Percentiles rank a stretch among this genome's conserved stretches.
Conservation (phyloP, 306 rosid genomes). For the Cicer cuneatum region DNA sequence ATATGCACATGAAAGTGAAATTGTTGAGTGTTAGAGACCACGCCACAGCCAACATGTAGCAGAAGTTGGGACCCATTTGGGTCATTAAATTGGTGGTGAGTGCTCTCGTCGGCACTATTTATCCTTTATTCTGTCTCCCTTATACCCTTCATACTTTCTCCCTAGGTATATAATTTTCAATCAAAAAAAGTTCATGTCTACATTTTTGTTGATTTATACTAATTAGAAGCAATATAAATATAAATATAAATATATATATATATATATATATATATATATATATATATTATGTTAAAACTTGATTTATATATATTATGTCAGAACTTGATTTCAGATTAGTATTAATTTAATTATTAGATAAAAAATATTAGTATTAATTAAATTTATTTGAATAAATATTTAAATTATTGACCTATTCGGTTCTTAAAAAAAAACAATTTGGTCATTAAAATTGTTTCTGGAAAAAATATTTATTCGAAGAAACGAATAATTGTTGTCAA, state of each 20-base stretch:
- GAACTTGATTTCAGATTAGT: not conserved
- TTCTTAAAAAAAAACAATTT: too few species aligned
- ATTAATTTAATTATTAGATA: too few species aligned
- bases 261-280: too few species aligned
- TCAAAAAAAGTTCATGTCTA: conserved; percentile 18
- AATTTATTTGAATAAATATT: too few species aligned
- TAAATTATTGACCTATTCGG: too few species aligned
- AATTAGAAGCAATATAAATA: not conserved
- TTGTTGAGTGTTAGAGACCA: conserved; percentile 42
- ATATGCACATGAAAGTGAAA: conserved; percentile 41
- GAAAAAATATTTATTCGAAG: too few species aligned
- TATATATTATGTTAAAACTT: too few species aligned
- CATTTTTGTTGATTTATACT: not conserved
- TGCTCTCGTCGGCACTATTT: conserved; percentile 53
- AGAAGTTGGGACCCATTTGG: conserved; percentile 45
- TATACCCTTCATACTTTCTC: conserved; percentile 50
- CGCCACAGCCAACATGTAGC: conserved; percentile 28
- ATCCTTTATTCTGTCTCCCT: conserved; percentile 55
- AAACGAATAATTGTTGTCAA: too few species aligned
- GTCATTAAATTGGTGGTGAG: conserved; percentile 27
- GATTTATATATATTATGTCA: not conserved
- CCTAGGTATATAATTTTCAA: not conserved
- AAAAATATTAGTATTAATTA: too few species aligned
- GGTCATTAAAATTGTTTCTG: too few species aligned
- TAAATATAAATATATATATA: too few species aligned